These are phyloP conservation scores for Ceratopteris richardii DNA, from an alignment of 75 land plant genomes.

Conservation along the genomic window DNA sequence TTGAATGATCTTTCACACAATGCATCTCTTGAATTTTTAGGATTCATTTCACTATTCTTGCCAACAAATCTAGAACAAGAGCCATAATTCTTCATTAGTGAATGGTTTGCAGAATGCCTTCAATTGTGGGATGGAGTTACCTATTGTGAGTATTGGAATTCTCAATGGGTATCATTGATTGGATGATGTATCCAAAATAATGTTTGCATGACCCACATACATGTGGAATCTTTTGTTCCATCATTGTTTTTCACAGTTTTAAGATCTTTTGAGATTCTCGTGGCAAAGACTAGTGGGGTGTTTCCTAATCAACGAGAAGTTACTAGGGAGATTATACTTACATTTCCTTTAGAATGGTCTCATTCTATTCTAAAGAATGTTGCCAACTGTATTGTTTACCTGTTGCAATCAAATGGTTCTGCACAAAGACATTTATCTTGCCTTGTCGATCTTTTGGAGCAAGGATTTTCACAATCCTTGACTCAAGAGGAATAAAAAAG, in stretches of 20 bases:
- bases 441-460: constrained; percentile 68
- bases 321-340: constrained; percentile 52
- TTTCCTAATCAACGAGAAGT: constrained; percentile 73
- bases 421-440: constrained; percentile 65
- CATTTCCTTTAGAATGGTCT: constrained; percentile 45
- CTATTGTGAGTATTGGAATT: constrained; percentile 86
- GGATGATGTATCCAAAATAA: constrained; percentile 66
- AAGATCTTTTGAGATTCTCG: constrained; percentile 98
- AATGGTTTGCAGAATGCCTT: constrained; percentile 63
- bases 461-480: constrained; percentile 6
- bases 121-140: constrained; percentile 70
- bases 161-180: constrained; percentile 74
- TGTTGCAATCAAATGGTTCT: constrained; percentile 62
- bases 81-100: constrained; percentile 55
- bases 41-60: constrained; percentile 81
- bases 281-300: constrained; percentile 64
- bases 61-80: constrained; percentile 57
- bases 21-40: constrained; percentile 82
- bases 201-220: constrained; percentile 5
- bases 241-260: constrained; percentile 62
- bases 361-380: constrained; percentile 45
- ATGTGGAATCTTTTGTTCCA: constrained; percentile 73
- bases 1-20: constrained; percentile 94
- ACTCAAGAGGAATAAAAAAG: constrained; percentile 44
- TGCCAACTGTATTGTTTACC: constrained; percentile 85